Conservation (phyloP, 306 rosid species). For the Prunus mume region DNA sequence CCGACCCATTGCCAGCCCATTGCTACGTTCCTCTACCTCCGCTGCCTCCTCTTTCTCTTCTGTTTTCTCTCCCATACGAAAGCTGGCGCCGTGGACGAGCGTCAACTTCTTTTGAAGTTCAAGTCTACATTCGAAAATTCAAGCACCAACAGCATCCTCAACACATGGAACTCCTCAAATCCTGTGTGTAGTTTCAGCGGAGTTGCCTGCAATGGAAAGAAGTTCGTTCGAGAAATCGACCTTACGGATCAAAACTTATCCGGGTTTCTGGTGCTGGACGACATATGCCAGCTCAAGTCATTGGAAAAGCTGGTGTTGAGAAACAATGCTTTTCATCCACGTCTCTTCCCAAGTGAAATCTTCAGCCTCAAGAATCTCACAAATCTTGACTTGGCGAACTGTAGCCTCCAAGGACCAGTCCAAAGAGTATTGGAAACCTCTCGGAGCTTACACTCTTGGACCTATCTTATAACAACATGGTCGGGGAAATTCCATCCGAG, state of each 20-base stretch:
- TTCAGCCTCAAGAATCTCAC: slow-evolving; percentile 43
- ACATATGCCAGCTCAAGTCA: slow-evolving; percentile 55
- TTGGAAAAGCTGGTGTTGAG: slow-evolving; percentile 60
- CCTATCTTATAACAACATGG: slow-evolving; percentile 45
- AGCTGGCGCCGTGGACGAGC: slow-evolving; percentile 49
- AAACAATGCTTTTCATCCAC: slow-evolving; percentile 53
- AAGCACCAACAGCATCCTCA: slow-evolving; percentile 20
- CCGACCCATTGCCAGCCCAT: no score
- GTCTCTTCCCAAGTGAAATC: slow-evolving; percentile 52
- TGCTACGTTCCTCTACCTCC: background rate
- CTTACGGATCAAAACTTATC: slow-evolving; percentile 43
- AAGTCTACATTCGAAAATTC: slow-evolving; percentile 44
- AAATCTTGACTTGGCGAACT: slow-evolving; percentile 60
- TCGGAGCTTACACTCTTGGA: slow-evolving; percentile 56
- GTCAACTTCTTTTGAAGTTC: slow-evolving; percentile 44
- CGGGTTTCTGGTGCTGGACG: slow-evolving; percentile 55
- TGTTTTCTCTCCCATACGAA: slow-evolving; percentile 25
- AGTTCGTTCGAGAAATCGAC: slow-evolving; percentile 46
- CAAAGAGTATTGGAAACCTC: slow-evolving; percentile 63
- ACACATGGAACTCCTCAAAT: slow-evolving; percentile 43
- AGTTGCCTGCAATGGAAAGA: slow-evolving; percentile 40
- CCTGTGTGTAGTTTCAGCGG: slow-evolving; percentile 52
- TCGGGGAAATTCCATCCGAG: slow-evolving; percentile 67
- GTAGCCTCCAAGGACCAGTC: slow-evolving; percentile 63
- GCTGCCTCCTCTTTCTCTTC: slow-evolving; percentile 25